Conservation (phyloP, 2,329 filamentous ascomycete species). For the Scedosporium aurantiacum region DNA sequence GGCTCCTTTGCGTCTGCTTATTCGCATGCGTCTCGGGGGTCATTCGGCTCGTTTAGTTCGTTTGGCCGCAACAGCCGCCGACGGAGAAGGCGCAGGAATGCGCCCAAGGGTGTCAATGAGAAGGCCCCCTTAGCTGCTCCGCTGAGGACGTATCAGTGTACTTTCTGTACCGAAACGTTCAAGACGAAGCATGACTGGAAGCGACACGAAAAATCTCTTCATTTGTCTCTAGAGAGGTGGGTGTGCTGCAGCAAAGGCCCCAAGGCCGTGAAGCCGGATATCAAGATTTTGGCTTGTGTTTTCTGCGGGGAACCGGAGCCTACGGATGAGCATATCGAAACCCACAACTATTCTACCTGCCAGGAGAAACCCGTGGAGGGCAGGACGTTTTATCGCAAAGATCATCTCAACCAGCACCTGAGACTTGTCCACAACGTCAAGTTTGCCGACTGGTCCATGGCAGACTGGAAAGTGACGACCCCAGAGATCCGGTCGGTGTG, state of each 20-base stretch:
- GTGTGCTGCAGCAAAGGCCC: conserved; percentile 50
- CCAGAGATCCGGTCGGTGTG: conserved; percentile 53
- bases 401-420: conserved; percentile 56
- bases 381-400: conserved; percentile 55
- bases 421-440: conserved; percentile 53
- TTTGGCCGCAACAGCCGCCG: conserved; percentile 35
- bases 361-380: conserved; percentile 52
- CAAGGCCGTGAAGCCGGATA: conserved; percentile 44
- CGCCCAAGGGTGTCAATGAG: not conserved
- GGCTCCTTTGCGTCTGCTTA: conserved; percentile 48
- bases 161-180: conserved; percentile 59
- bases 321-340: conserved; percentile 43
- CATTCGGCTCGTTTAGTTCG: conserved; percentile 39
- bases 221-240: conserved; percentile 54
- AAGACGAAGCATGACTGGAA: conserved; percentile 61
- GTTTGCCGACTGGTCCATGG: conserved; percentile 53
- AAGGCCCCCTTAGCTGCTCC: conserved; percentile 28
- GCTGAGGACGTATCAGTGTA: conserved; percentile 52
- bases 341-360: conserved; percentile 52
- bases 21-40: conserved; percentile 47
- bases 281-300: conserved; percentile 44
- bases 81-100: conserved; percentile 29
- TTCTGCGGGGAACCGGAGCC: conserved; percentile 49
- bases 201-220: conserved; percentile 58
- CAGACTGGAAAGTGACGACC: conserved; percentile 47